Evolutionary conservation across 768 basidiomycete species (phyloP), one percentile per base, ranked within the genome.

Genomic region (Termitomyces eurrhizus): DNA sequence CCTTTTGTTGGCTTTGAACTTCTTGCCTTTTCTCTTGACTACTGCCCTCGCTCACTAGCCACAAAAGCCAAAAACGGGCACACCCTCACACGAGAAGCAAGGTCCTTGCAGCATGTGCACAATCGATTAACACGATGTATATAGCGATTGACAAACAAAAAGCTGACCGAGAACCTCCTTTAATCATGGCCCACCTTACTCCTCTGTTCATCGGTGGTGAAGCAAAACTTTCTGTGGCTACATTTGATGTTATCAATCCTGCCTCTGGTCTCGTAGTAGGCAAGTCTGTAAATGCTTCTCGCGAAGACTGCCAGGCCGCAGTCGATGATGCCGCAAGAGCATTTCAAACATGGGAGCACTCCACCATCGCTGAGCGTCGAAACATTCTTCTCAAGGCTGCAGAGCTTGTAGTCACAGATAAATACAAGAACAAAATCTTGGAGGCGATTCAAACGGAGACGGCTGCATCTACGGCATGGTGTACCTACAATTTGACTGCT

Each of bases 321-420:
- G 72, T 83, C 33, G 73, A 80, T 33, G 74, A 77, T 7, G 82
- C 82, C 0, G 72, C 70, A 6, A 67, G 70, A 11, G 83, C 83
- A 5, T 81, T 83, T 71, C 70, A 70, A 57, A 71, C 74, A 11
- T 84, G 83, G 83, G 81, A 82, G 55, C 59, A 72, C 33, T 73
- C 72, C 4, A 69, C 70, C 1, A 65, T 74, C 13, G 66, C 69
- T 36, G 63, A 72, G 39, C 70, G 77, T 52, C 77, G 82, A 37
- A 75, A 76, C 39, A 75, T 84, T 13, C 72, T 84, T 52, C 69
- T 81, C 50, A 79, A 75, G 61, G 83, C 81, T 6, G 79, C 82
- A 1, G 78, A 81, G 16, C 65, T 84, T 3, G 58, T 80, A n/a
- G 67, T 62, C 49, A 71, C 76, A 2, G 79, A 81, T 1, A 75